Evolutionary conservation across 2,329 filamentous ascomycete genomes (phyloP).

Genomic region (Aspergillus tamarii): DNA sequence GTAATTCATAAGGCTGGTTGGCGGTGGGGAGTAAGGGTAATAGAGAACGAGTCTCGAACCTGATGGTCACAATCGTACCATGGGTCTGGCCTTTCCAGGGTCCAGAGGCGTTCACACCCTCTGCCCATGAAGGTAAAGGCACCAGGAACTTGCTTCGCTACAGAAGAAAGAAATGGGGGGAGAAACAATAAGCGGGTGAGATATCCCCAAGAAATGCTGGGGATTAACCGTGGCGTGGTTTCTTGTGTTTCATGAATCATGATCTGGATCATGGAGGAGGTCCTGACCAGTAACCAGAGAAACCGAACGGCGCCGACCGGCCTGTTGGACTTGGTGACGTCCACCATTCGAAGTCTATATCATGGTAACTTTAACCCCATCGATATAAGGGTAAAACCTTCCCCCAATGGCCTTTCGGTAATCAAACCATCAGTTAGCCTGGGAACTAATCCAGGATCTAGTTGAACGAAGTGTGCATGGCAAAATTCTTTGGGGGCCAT

Average conservation of each 20-base stretch:
- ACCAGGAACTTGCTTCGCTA: slow-evolving; percentile 8
- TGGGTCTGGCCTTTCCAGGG: slow-evolving; percentile 4
- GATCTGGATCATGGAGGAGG: not conserved
- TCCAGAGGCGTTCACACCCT: slow-evolving; percentile 3
- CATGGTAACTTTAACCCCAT: slow-evolving; percentile 2
- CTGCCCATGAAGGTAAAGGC: not conserved
- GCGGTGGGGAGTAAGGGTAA: not conserved
- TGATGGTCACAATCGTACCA: not conserved
- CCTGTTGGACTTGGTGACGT: slow-evolving; percentile 20
- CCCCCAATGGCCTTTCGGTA: not conserved
- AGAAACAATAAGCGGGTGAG: slow-evolving; percentile 1
- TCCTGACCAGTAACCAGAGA: slow-evolving; percentile 1
- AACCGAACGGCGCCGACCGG: not conserved
- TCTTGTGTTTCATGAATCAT: slow-evolving; percentile 9
- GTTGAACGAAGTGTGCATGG: slow-evolving; percentile 1
- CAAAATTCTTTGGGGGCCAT: slow-evolving; percentile 5
- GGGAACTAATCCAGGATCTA: not conserved
- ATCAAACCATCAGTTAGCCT: not conserved
- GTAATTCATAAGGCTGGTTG: slow-evolving; percentile 4
- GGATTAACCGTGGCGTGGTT: not conserved
- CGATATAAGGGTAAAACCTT: not conserved
- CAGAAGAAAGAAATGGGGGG: not conserved
- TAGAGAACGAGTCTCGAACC: slow-evolving; percentile 1
- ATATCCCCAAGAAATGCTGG: not conserved
- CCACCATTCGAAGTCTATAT: slow-evolving; percentile 18